Evolutionary conservation across 768 basidiomycete species (phyloP), one percentile per base, ranked within the genome.

Genomic region (Lentinula raphanica): DNA sequence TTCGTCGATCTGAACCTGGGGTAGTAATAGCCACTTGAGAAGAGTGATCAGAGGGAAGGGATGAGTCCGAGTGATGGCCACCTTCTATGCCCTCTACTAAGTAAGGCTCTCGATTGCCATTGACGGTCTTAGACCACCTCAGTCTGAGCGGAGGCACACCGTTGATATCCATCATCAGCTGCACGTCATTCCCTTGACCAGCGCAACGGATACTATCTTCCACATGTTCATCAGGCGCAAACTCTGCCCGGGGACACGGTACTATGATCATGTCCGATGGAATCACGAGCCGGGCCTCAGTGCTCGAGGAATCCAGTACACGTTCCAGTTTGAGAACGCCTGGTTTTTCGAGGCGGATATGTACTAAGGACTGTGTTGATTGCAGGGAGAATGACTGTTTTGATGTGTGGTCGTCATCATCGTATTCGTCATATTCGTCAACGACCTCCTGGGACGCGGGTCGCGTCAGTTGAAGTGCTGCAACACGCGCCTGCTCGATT

Each of bases 51-150:
- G 53, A 44, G 19, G 64, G 59, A 5, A 67, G 60, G 17, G 67
- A 60, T 23, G 65, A 72, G 35, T 72, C 62, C 32, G 68, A 69
- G 25, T 75, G 69, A 45, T 77, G 76, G 23, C 78, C 77, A 38
- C 79, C 81, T 68, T 92, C 88, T 49, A 95, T 91, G 8, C 93
- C 92, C 65, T 94, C 92, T 1, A 94, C 90, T 39, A 88, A 72
- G 61, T 89, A 89, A 45, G 81, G 76, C 65, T 94, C 90, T 56
- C 79, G 76, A 60, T 78, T 76, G 11, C 84, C 85, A 57, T 85
- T 86, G 42, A 86, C 74, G 23, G 86, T 83, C 60, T 85, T 84
- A 64, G 83, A 78, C 91, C 91, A 93, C 42, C 83, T 80, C 42
- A 94, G 75, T 64, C 84, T 88, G 63, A 93, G 76, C 11, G 90